Conservation (phyloP, 495 filamentous ascomycete species). For the Penicillium pulvis region DNA sequence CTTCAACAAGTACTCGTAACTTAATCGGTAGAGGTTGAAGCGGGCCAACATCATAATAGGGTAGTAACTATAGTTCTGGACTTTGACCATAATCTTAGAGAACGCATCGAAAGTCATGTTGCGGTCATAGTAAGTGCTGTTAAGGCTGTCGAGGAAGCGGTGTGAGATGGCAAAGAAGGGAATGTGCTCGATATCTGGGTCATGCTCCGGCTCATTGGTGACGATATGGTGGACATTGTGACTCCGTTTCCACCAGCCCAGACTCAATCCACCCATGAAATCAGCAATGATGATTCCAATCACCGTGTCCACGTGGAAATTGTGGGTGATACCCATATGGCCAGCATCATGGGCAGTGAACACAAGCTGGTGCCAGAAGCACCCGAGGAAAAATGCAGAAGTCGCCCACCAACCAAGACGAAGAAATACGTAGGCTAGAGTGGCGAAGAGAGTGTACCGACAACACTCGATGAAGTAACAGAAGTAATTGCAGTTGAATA, state of each 20-base stretch:
- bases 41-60: constrained; percentile 80
- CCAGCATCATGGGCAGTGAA: constrained; percentile 96
- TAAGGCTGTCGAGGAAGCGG: constrained; percentile 73
- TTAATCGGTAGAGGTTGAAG: constrained; percentile 89
- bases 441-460: constrained; percentile 76
- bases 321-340: constrained; percentile 96
- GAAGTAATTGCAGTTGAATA: constrained; percentile 85
- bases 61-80: constrained; percentile 88
- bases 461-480: constrained; percentile 74
- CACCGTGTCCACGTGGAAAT: constrained; percentile 76
- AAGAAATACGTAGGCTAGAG: constrained; percentile 65
- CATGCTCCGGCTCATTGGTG: constrained; percentile 94
- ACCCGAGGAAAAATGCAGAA: constrained; percentile 76
- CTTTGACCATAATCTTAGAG: constrained; percentile 68
- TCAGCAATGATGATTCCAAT: constrained; percentile 92
- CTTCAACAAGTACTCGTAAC: constrained; percentile 76
- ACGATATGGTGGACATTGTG: constrained; percentile 99
- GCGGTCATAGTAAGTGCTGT: constrained; percentile 87
- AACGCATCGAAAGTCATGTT: constrained; percentile 81
- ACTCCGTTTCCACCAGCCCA: constrained; percentile 96
- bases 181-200: constrained; percentile 96
- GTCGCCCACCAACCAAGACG: constrained; percentile 70
- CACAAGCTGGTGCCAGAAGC: constrained; percentile 93
- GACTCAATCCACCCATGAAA: constrained; percentile 84
- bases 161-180: constrained; percentile 94